Base-by-base conservation (phyloP, 2,329 filamentous ascomycete species). In the Aspergillus sp. region DNA sequence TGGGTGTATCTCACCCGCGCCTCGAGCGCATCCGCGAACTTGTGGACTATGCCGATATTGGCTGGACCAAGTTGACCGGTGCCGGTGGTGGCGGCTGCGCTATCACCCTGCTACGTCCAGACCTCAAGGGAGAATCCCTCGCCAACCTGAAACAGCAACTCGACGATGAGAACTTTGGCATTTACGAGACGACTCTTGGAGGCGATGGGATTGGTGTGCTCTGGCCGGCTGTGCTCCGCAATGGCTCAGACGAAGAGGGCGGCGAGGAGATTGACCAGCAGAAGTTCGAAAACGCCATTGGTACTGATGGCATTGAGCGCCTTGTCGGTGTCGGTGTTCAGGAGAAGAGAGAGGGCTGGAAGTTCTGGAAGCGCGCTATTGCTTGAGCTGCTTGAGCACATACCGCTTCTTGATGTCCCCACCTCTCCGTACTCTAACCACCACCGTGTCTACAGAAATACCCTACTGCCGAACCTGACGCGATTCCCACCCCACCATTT, bases 61-160 rank as follows among this genome's bases (percentile, higher is more conserved):
- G 95, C 31, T 99, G 93, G 93, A 97, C 95, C 13, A 99, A 99
- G 77, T 85, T 99, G 60, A 99, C 95, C 0, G 95, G 95, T 38
- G 95, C 95, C 1, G 95, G 95, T 23, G 96, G 95, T 13, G 96
- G 95, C 60, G 95, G 95, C 3, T 98, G 96, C 77, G 94, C 93
- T 3, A 98, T 99, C 68, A 96, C 94, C 0, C 82, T 99, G 4
- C 82, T 99, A 53, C 90, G 89, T 66, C 91, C 91, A 0, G 86
- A 86, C 31, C 81, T 85, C 1, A 74, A 85, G 7, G 70, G 74
- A 17, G 80, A 85, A 63, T 85, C 85, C 69, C 78, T 96, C 30
- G 77, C 81, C 25, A 79, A 83, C 9, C 80, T 98, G 17, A 87
- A 94, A 67, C 73, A 81, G 45, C 86, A 87, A 64, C 85, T 94